Evolutionary conservation across 2,329 filamentous ascomycete species (phyloP).

Genomic region (Colletotrichum orchidophilum): DNA sequence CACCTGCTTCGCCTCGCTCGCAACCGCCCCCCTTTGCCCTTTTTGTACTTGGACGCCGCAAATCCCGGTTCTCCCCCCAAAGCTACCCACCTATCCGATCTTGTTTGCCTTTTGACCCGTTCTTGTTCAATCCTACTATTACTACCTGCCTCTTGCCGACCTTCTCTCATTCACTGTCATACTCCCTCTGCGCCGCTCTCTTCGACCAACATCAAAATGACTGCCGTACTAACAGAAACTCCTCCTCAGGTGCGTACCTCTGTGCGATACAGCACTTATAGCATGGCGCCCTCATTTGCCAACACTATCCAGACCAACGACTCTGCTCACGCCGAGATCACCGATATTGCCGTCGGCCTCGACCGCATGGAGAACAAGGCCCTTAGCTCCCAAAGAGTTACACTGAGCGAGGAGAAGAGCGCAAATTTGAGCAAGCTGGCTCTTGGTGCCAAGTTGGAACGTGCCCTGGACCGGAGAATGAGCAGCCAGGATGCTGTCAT

Average conservation of each 20-base stretch:
- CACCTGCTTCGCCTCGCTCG: slow-evolving; percentile 9
- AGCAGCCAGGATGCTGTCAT: slow-evolving; percentile 89
- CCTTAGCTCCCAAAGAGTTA: slow-evolving; percentile 82
- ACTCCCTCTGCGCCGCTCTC: neutral
- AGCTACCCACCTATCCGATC: slow-evolving; percentile 9
- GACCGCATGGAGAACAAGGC: slow-evolving; percentile 92
- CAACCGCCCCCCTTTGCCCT: neutral
- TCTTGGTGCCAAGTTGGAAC: slow-evolving; percentile 88
- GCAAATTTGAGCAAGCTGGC: slow-evolving; percentile 87
- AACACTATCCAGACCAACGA: slow-evolving; percentile 62
- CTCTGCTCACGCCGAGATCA: slow-evolving; percentile 66
- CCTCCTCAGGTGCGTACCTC: slow-evolving; percentile 59
- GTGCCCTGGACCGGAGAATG: slow-evolving; percentile 88
- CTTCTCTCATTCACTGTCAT: slow-evolving; percentile 18
- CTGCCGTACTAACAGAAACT: slow-evolving; percentile 18
- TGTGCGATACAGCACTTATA: slow-evolving; percentile 68
- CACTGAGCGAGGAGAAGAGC: slow-evolving; percentile 80
- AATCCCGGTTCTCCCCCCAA: neutral
- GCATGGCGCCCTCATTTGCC: slow-evolving; percentile 69
- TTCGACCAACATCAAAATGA: slow-evolving; percentile 9
- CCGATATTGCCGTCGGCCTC: slow-evolving; percentile 80
- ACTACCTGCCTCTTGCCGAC: slow-evolving; percentile 11
- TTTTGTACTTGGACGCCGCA: slow-evolving; percentile 13
- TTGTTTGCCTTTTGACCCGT: slow-evolving; percentile 19
- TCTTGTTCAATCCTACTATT: slow-evolving; percentile 9